Base-by-base conservation (phyloP, 2,329 filamentous ascomycete species). In the Plectosphaerella sp. region DNA sequence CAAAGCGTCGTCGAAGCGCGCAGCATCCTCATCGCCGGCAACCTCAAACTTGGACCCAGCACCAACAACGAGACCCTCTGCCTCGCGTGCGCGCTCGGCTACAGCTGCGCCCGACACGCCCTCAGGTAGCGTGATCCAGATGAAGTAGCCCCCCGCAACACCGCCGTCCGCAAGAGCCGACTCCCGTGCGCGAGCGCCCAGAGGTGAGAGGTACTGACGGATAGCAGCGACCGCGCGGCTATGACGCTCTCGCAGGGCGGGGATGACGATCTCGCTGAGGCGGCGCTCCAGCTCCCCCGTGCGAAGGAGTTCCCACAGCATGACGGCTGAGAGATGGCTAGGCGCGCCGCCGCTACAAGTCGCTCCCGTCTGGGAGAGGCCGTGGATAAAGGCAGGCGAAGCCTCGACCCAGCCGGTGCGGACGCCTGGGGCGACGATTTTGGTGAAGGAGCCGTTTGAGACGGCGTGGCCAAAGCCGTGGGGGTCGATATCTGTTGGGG, bases 381-480 rank as follows among this genome's bases (percentile, higher is more conserved):
- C 82, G 48, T 70, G 63, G 2, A 71, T 73, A 60, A 82, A 78
- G 37, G 71, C 75, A 0, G 77, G 73, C 6, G 83, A 86, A 1
- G 80, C 87, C 66, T 96, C 91, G 1, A 85, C 82, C 92, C 92
- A 97, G n/a, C 93, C 93, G 0, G 89, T 92, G 12, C 93, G 79
- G 48, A 88, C 70, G 1, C 93, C 94, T 0, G 93, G 91, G 0
- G 84, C 91, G 25, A 84, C 79, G 37, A 97, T 84, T 68, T 99
- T 99, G 65, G 85, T 90, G 68, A 97, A 97, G 7, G 87, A 91
- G 20, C 89, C 91, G 65, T 97, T 97, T 61, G 88, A 92, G 36
- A 92, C 75, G 10, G 84, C 80, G 66, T 97, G 86, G 11, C 93
- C 91, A 64, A 93, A 96, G 28, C 62, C 60, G 1, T 58, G 55